These are phyloP conservation scores for Pugionium cornutum DNA, from an alignment of 345 rosid species.

Conservation along the genomic window DNA sequence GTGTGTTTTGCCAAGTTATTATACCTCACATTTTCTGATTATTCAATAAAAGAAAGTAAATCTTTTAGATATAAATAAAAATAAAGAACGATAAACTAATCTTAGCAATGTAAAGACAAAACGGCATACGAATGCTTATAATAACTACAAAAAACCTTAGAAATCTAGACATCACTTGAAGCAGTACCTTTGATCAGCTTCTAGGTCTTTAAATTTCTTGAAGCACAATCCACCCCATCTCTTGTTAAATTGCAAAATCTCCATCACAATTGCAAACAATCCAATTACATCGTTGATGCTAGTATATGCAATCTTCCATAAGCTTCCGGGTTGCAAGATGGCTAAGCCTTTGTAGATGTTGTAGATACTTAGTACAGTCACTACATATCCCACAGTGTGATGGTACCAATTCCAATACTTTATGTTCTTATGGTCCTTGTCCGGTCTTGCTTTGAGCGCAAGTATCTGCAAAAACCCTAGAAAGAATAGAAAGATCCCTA, in stretches of 20 bases:
- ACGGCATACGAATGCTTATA: neutral
- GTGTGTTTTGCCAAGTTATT: no score
- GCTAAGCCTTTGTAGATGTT: conserved; percentile 69
- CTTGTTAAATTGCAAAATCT: conserved; percentile 27
- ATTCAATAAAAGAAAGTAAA: neutral
- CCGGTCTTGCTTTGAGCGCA: conserved; percentile 49
- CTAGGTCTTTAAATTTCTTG: conserved; percentile 5
- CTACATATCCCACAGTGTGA: conserved; percentile 7
- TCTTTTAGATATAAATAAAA: neutral
- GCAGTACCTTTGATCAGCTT: neutral
- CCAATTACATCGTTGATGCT: conserved; percentile 41
- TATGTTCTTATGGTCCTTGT: conserved; percentile 68
- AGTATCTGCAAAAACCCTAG: conserved; percentile 33
- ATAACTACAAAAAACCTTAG: neutral
- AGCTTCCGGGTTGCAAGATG: conserved; percentile 44
- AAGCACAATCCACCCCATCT: conserved; percentile 27
- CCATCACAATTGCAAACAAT: conserved; percentile 28
- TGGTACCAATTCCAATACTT: conserved; percentile 76
- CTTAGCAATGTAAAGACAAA: neutral
- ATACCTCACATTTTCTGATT: no score
- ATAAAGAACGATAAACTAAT: neutral
- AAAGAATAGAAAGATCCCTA: conserved; percentile 5
- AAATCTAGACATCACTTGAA: neutral
- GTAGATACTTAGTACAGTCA: conserved; percentile 51
- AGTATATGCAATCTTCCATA: conserved; percentile 56